These are phyloP conservation scores for Helichrysum umbraculigerum DNA, from an alignment of 129 eudicot genomes.

Conservation along the genomic window DNA sequence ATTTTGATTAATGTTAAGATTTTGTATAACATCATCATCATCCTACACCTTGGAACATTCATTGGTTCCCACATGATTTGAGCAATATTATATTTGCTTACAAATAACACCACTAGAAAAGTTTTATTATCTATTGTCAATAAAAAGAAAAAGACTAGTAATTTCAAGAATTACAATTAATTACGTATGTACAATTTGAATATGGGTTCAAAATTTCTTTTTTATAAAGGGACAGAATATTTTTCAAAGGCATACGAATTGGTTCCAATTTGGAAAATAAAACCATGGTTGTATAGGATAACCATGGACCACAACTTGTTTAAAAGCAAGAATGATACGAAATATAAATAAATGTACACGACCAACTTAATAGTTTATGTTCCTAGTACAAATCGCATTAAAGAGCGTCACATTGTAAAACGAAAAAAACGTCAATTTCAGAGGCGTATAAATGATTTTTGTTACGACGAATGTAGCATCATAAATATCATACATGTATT, in stretches of 20 bases:
- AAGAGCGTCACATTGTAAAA: conserved; percentile 16
- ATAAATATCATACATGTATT: conserved; percentile 3
- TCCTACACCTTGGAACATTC: conserved; percentile 32
- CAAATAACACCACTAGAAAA: conserved; percentile 16
- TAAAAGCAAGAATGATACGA: not conserved
- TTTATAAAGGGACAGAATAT: conserved; percentile 22
- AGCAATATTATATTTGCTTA: conserved; percentile 22
- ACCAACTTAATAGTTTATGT: conserved; percentile 2
- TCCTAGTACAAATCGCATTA: conserved; percentile 21
- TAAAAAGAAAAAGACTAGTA: conserved; percentile 16
- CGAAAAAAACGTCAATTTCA: not conserved
- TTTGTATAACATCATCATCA: not conserved
- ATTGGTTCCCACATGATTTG: conserved; percentile 27
- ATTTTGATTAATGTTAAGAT: not conserved
- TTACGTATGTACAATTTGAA: conserved; percentile 21
- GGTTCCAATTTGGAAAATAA: conserved; percentile 13
- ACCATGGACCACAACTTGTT: conserved; percentile 16
- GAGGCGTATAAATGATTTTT: conserved; percentile 10
- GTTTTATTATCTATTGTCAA: not conserved
- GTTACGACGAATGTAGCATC: conserved; percentile 1
- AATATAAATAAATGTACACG: conserved; percentile 1
- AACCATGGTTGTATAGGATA: conserved; percentile 17
- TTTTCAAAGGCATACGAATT: conserved; percentile 9
- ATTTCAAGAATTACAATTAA: conserved; percentile 20
- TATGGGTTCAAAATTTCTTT: conserved; percentile 19